Evolutionary conservation across 768 basidiomycete genomes (phyloP).

Genomic region (Boletus coccyginus): DNA sequence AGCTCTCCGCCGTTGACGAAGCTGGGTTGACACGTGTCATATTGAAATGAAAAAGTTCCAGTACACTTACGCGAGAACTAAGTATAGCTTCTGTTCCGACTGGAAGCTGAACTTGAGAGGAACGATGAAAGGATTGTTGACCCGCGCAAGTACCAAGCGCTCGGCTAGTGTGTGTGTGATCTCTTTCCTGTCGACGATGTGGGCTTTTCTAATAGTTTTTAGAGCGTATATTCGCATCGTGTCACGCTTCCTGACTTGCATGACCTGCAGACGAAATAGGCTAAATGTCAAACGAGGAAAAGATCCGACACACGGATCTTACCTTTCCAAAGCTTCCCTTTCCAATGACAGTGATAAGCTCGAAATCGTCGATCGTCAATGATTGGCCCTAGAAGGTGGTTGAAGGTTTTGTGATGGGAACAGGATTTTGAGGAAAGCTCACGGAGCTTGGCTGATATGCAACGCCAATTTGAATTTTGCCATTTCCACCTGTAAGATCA

Average conservation of each 20-base stretch:
- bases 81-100: conserved; percentile 91
- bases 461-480: conserved; percentile 88
- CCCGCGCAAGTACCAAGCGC: conserved; percentile 89
- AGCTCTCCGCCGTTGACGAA: conserved; percentile 98
- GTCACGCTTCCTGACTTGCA: conserved; percentile 98
- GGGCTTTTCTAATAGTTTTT: conserved; percentile 83
- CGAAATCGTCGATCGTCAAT: conserved; percentile 89
- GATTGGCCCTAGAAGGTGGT: conserved; percentile 52
- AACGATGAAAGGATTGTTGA: conserved; percentile 96
- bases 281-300: background rate
- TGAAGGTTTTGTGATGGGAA: background rate
- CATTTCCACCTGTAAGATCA: conserved; percentile 74
- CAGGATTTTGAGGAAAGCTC: background rate
- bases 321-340: conserved; percentile 98
- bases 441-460: conserved; percentile 74
- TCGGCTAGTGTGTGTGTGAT: conserved; percentile 98
- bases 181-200: conserved; percentile 87
- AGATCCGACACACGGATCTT: conserved; percentile 3
- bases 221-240: conserved; percentile 94
- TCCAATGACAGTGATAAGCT: conserved; percentile 94
- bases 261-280: conserved; percentile 55
- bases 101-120: conserved; percentile 99
- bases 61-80: conserved; percentile 77
- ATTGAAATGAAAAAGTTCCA: background rate
- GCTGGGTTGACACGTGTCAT: conserved; percentile 33